Evolutionary conservation across 352 stramenopile genomes (phyloP).

Genomic region (Phytophthora crassamura): DNA sequence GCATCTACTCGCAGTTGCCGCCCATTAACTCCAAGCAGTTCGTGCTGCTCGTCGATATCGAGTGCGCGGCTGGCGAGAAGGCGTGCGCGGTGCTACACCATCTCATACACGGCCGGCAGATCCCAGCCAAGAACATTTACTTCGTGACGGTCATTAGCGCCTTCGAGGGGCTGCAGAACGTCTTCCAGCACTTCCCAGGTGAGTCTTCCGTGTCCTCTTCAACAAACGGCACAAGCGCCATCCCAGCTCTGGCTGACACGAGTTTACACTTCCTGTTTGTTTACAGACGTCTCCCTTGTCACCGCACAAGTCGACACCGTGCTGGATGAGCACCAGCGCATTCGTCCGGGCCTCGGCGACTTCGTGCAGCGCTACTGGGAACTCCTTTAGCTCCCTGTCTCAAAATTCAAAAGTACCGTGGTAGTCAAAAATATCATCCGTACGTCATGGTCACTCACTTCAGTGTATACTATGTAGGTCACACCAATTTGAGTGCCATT

Average conservation of each 20-base stretch:
- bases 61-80: conserved; percentile 46
- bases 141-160: conserved; percentile 55
- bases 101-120: conserved; percentile 30
- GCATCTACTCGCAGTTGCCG: conserved; percentile 35
- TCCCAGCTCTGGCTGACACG: neutral
- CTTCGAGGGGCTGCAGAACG: conserved; percentile 40
- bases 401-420: conserved; percentile 15
- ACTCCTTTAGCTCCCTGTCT: neutral
- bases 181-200: conserved; percentile 54
- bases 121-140: conserved; percentile 49
- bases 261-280: neutral
- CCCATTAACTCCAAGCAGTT: conserved; percentile 22
- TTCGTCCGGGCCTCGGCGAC: conserved; percentile 46
- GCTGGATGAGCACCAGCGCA: conserved; percentile 43
- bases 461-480: neutral
- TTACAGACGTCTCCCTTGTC: conserved; percentile 45
- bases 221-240: neutral
- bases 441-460: neutral
- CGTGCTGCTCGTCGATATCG: conserved; percentile 46
- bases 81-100: conserved; percentile 42
- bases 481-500: neutral
- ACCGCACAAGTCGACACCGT: conserved; percentile 54
- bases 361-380: conserved; percentile 55
- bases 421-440: neutral
- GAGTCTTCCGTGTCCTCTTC: conserved; percentile 1